Conservation (phyloP, 371 early-diverging fungal species). For the Catenaria anguillulae region DNA sequence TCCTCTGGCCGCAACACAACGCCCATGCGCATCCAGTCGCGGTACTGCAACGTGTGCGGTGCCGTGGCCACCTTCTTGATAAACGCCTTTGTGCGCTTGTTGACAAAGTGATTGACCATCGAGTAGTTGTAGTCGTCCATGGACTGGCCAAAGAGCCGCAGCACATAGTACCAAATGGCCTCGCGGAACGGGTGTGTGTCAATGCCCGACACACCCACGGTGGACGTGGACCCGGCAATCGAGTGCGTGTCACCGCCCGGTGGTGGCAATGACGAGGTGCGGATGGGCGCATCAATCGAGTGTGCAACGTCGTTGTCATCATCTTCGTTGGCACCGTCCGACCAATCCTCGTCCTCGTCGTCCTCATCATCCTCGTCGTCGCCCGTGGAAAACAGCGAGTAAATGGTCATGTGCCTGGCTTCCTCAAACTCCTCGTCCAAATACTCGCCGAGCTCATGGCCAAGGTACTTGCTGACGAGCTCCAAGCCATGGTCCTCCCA, state of each 20-base stretch:
- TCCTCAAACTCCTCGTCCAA: slow-evolving; percentile 43
- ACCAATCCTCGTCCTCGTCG: neutral
- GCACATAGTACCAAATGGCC: slow-evolving; percentile 6
- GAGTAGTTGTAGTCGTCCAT: slow-evolving; percentile 47
- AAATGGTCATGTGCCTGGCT: slow-evolving; percentile 43
- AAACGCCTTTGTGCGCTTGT: slow-evolving; percentile 23
- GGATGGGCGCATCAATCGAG: no score
- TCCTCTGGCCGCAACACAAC: slow-evolving; percentile 45
- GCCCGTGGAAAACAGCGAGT: slow-evolving; percentile 16
- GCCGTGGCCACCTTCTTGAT: slow-evolving; percentile 29
- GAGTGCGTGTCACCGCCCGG: neutral
- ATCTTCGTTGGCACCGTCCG: neutral
- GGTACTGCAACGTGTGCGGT: slow-evolving; percentile 26
- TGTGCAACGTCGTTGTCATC: no score
- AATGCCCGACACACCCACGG: neutral
- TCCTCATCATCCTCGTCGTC: neutral
- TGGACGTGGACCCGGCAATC: neutral
- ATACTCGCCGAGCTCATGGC: slow-evolving; percentile 37
- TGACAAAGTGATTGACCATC: slow-evolving; percentile 30
- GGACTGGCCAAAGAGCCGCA: slow-evolving; percentile 36
- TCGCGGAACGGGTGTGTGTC: slow-evolving; percentile 5
- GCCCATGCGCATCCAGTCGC: slow-evolving; percentile 42
- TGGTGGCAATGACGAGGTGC: no score
- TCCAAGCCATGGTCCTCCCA: slow-evolving; percentile 53
- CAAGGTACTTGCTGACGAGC: slow-evolving; percentile 38